Evolutionary conservation across 176 grass and related monocot genomes (phyloP).

Genomic region (Bothriochloa decipiens): DNA sequence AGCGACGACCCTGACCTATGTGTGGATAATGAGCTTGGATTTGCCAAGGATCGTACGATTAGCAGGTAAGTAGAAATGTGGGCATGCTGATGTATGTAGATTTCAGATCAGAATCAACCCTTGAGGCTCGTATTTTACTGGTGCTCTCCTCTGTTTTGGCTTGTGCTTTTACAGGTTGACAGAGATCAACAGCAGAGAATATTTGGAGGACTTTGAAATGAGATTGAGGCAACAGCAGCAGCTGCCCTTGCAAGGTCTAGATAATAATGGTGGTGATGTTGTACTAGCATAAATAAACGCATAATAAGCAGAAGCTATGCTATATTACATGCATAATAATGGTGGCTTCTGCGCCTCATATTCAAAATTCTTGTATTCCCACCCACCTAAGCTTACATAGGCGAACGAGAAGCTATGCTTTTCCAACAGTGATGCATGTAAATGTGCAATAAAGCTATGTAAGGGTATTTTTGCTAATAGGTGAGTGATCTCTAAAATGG

Average conservation of each 20-base stretch:
- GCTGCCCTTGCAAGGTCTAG: slow-evolving; percentile 33
- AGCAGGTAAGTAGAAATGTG: slow-evolving; percentile 59
- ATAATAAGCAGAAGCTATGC: background rate
- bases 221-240: slow-evolving; percentile 48
- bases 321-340: no score
- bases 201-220: slow-evolving; percentile 71
- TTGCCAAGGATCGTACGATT: slow-evolving; percentile 89
- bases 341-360: background rate
- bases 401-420: slow-evolving; percentile 16
- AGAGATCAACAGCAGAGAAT: slow-evolving; percentile 89
- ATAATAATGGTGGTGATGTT: slow-evolving; percentile 31
- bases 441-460: slow-evolving; percentile 38
- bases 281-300: no score
- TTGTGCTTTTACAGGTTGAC: slow-evolving; percentile 61
- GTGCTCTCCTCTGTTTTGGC: background rate
- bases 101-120: background rate
- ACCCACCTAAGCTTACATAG: background rate
- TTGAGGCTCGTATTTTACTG: background rate
- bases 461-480: background rate
- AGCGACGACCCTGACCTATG: slow-evolving; percentile 83
- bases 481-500: background rate
- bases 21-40: slow-evolving; percentile 93
- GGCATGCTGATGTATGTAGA: background rate
- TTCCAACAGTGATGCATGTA: slow-evolving; percentile 35
- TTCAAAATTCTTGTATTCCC: slow-evolving; percentile 14